These are phyloP conservation scores for Pneumocystis wakefieldiae DNA, from an alignment of 1,139 yeast species.

Conservation along the genomic window DNA sequence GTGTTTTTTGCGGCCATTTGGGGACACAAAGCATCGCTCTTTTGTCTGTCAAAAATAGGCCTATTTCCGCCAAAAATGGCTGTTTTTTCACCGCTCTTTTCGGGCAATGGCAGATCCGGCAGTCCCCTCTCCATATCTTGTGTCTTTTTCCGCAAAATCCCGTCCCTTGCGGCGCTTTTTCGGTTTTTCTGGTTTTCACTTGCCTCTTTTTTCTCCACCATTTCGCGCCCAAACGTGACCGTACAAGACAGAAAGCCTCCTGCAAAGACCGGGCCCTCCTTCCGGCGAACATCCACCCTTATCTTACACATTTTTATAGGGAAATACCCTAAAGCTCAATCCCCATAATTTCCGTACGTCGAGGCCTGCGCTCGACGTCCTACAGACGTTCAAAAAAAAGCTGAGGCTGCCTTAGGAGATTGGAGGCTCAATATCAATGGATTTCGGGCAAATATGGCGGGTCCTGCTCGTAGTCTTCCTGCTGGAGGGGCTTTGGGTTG, in stretches of 20 bases:
- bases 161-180: too few relatives aligned
- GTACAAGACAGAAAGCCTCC: constrained; percentile 25
- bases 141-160: not conserved
- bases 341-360: too few relatives aligned
- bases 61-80: not conserved
- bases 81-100: not conserved
- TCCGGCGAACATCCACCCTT: constrained; percentile 10
- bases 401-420: too few relatives aligned
- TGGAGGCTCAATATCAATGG: not conserved
- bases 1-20: not conserved
- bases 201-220: not conserved
- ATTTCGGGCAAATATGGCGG: not conserved
- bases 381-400: too few relatives aligned
- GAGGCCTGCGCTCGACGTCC: too few relatives aligned
- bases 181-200: not conserved
- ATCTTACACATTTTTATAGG: constrained; percentile 12
- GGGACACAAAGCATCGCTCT: not conserved
- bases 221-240: constrained; percentile 10
- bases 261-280: constrained; percentile 6
- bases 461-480: not conserved
- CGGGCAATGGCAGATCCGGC: not conserved
- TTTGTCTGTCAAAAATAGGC: not conserved
- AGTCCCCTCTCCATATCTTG: not conserved
- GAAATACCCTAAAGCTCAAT: not conserved
- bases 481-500: not conserved